Percentiles rank a stretch among this genome's conserved stretches.
Evolutionary conservation across 78 protist genomes (phyloP).

Genomic region (Dictyostelium firmibasis): DNA sequence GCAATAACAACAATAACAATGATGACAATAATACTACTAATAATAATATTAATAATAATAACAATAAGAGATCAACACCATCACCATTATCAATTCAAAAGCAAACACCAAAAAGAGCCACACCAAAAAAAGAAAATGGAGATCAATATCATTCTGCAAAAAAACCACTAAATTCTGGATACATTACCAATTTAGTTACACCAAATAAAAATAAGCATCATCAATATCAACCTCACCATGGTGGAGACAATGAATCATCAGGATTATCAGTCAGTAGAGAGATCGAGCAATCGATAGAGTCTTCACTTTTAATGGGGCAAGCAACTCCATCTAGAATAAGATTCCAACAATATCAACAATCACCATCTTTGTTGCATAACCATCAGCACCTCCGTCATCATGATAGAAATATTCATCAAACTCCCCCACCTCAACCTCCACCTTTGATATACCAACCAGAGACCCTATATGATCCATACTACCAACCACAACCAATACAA

Average conservation of each 20-base stretch:
- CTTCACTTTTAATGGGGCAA: background rate
- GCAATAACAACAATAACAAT: too few species aligned
- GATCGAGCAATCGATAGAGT: background rate
- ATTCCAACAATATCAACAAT: background rate
- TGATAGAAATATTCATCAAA: background rate
- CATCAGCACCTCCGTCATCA: background rate
- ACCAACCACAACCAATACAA: background rate
- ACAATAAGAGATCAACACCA: background rate
- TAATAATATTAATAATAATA: background rate
- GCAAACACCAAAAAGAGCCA: background rate
- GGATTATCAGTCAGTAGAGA: conserved; percentile 9
- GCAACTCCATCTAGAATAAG: background rate
- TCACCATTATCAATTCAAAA: background rate
- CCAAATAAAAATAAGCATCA: conserved; percentile 1
- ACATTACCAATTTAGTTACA: background rate
- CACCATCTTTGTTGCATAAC: background rate
- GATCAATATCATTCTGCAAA: background rate
- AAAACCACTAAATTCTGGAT: background rate
- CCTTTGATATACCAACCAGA: background rate
- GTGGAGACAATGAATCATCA: background rate
- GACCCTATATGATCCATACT: background rate
- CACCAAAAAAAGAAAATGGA: background rate
- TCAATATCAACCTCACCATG: background rate
- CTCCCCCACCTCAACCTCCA: background rate
- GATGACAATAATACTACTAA: background rate